Base-by-base conservation (phyloP, 768 basidiomycete genomes). In the Hygrophorus pudorinus region DNA sequence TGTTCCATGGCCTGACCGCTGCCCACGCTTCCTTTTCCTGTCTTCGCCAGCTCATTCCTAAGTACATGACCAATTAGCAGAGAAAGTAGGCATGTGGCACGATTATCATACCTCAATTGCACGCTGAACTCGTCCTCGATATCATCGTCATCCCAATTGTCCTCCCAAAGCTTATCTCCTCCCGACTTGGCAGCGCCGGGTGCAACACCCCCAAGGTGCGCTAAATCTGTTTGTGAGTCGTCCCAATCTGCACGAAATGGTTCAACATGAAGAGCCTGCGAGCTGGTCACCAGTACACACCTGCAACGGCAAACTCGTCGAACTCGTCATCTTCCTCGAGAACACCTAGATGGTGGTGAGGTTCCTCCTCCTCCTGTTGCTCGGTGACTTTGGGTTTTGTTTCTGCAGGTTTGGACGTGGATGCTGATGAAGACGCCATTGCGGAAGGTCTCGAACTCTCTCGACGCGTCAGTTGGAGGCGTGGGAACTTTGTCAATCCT, bases 121-220 rank as follows among this genome's bases (percentile, higher is more conserved):
- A 87, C 81, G 55, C 89, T 92, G 59, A 99, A 99, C 52, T 96
- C 91, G 54, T 97, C 93, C 60, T 94, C 94, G 49, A 96, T 81
- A 64, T 98, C 94, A 65, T 99, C 96, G 55, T 99, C 96, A 56
- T 99, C 96, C 96, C 96, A 99, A 60, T 97, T 97, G 54, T 98
- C 96, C 69, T 99, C 96, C 96, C 96, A 99, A 9, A 99, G 68
- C 56, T 91, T 88, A 62, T 96, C 82, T 13, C 86, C 85, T 33
- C 82, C 82, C 28, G 83, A 83, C 54, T 79, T 81, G 2, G 82
- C 86, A 10, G 72, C 78, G 3, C 84, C 85, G 2, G 85, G 81
- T 3, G 80, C 76, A 2, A 79, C 72, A 14, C 83, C 82, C 33
- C 76, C 78, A 36, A 90, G 65, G 57, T 88, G 84, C 11, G 83